These are phyloP conservation scores for Hawksworthiomyces lignivorus DNA, from an alignment of 2,329 filamentous ascomycete species.

Conservation along the genomic window DNA sequence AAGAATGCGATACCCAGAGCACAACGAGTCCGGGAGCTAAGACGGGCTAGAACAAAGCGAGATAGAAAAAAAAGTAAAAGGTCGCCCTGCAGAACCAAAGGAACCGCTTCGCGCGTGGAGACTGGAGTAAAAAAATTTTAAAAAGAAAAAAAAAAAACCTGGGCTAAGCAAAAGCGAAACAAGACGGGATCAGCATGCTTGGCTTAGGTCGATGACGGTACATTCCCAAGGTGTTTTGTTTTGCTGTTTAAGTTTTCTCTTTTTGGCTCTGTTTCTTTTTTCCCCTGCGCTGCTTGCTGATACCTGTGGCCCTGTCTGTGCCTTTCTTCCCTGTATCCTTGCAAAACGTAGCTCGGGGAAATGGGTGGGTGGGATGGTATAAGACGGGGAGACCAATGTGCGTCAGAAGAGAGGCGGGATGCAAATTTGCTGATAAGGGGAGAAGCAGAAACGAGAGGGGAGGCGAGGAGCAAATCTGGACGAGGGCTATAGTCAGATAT, in stretches of 20 bases:
- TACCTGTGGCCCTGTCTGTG: too few relatives aligned
- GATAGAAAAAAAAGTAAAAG: background rate
- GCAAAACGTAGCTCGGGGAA: too few relatives aligned
- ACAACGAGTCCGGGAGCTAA: too few relatives aligned
- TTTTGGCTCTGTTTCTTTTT: background rate
- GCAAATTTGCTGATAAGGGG: background rate
- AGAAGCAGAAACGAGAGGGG: background rate
- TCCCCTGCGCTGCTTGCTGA: too few relatives aligned
- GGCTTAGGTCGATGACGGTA: background rate
- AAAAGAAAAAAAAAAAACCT: background rate
- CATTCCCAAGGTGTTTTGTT: slow-evolving; percentile 5
- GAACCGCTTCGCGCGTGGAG: too few relatives aligned
- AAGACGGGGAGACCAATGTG: too few relatives aligned
- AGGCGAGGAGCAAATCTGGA: background rate
- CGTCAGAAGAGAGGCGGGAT: background rate
- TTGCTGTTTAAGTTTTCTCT: background rate
- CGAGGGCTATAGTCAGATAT: too few relatives aligned
- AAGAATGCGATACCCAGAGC: too few relatives aligned
- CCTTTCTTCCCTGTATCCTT: too few relatives aligned
- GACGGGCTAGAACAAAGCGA: too few relatives aligned
- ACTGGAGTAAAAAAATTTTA: too few relatives aligned
- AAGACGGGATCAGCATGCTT: slow-evolving; percentile 2
- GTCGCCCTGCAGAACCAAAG: background rate
- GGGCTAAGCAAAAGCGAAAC: background rate
- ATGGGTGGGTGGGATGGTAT: background rate